Base-by-base conservation (phyloP, 73 alveolate species). In the Paramecium bursaria region DNA sequence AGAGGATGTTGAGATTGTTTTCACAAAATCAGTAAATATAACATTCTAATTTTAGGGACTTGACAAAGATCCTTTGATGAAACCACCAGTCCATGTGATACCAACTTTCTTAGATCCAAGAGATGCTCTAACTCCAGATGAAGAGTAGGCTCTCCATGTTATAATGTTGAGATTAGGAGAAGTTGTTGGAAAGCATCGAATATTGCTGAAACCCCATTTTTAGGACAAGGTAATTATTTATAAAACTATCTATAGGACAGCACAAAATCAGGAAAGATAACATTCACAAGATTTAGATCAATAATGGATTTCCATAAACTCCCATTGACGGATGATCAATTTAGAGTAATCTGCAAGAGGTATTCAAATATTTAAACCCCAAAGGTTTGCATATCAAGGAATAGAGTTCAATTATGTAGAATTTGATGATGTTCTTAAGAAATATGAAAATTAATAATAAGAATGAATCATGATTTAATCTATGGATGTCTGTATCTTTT, bases 361-460 rank as follows among this genome's bases (percentile, higher is more conserved):
- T 92, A 74, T 55, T 46, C 15, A 50, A 51, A 11, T 5, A 61
- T 31, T 22, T 29, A 4, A 50, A 53, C 7, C 11, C 31, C 31
- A 33, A 79, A 85, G 91, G 67, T 87, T 87, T 85, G 94, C 98
- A 3, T 55, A 90, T 52, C 90, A 91, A 39, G 90, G 91, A 27
- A 92, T 91, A 55, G 99, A 95, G 86, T 87, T 95, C 50, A 95
- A 95, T 90, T 95, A 95, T 86, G 90, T 90, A 14, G 99, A 94
- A 73, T 95, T 95, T 79, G 89, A 79, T 79, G 89, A 79, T 42
- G 73, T 79, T 11, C 33, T 79, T 31, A 79, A 79, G 51, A 79
- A 53, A 48, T 79, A 79, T 79, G 89, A 79, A 57, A 79, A 79
- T 19, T 4, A 27, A 13, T 53, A 53, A n/a, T n/a, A n/a, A n/a